phyloP scores from a whole-genome alignment of 352 stramenopile species.

The Pythium rishiriense region DNA sequence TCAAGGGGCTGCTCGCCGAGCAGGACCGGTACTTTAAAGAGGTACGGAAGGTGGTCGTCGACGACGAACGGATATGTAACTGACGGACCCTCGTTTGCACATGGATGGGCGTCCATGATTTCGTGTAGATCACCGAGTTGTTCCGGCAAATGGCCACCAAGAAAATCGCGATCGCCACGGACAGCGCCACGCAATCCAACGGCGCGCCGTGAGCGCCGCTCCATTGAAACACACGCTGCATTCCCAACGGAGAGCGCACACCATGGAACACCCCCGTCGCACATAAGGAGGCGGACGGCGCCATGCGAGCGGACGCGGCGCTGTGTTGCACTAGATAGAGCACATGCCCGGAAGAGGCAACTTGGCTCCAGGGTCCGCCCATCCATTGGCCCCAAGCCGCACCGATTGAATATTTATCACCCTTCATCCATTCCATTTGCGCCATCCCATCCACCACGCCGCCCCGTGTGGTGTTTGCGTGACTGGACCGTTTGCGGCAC shows the following conservation, averaged over 20 bases:
- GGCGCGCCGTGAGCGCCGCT: constrained; percentile 10
- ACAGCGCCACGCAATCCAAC: constrained; percentile 1
- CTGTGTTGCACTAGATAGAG: too few species aligned
- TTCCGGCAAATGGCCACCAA: constrained; percentile 25
- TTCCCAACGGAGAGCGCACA: too few species aligned
- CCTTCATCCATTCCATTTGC: neutral
- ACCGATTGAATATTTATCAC: constrained; percentile 4
- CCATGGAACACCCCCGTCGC: too few species aligned
- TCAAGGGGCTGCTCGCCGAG: constrained; percentile 59
- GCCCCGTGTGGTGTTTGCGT: constrained; percentile 24
- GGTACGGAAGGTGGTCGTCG: constrained; percentile 7
- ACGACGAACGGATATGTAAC: neutral
- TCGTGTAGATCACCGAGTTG: constrained; percentile 16
- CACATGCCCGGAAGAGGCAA: too few species aligned
- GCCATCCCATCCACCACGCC: neutral
- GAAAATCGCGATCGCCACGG: constrained; percentile 6
- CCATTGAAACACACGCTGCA: too few species aligned
- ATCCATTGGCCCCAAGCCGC: too few species aligned
- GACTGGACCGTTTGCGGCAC: constrained; percentile 1
- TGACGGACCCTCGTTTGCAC: neutral
- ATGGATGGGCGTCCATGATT: neutral
- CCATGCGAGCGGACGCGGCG: too few species aligned
- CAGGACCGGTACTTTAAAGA: constrained; percentile 38
- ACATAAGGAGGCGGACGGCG: too few species aligned
- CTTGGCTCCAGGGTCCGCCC: too few species aligned